A percentile compares a stretch with the other conserved stretches of the same genome.
phyloP scores from a whole-genome alignment of 495 filamentous ascomycete species.

The Talaromyces liani region DNA sequence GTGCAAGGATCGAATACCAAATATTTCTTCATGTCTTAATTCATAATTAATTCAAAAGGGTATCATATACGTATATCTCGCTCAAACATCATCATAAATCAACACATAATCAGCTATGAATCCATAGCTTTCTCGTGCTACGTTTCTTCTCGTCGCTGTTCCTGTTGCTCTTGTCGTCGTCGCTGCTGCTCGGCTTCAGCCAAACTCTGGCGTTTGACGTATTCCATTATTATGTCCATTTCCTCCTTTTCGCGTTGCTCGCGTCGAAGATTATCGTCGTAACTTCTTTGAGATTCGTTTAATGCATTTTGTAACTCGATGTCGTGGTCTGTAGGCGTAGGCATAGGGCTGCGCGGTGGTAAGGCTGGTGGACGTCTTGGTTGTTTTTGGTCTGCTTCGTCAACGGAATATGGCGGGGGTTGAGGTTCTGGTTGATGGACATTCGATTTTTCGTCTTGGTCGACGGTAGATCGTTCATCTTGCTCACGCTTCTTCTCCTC shows the following conservation, averaged over 20 bases:
- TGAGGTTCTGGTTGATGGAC: background rate
- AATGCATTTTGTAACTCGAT: slow-evolving; percentile 41
- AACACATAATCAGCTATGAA: background rate
- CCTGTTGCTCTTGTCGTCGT: background rate
- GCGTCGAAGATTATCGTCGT: slow-evolving; percentile 29
- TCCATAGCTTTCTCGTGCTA: background rate
- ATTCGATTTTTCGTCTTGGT: background rate
- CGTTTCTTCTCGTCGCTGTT: background rate
- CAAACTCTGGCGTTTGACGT: slow-evolving; percentile 71
- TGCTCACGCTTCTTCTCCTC: slow-evolving; percentile 14
- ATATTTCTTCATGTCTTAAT: background rate
- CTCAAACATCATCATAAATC: background rate
- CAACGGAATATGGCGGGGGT: background rate
- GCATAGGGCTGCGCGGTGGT: slow-evolving; percentile 14
- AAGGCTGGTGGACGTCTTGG: slow-evolving; percentile 15
- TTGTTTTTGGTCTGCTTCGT: background rate
- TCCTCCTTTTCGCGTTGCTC: slow-evolving; percentile 44
- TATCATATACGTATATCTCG: background rate
- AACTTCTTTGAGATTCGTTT: slow-evolving; percentile 32
- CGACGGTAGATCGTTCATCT: background rate
- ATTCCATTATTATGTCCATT: slow-evolving; percentile 68
- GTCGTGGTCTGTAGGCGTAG: slow-evolving; percentile 26
- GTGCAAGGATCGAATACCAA: background rate
- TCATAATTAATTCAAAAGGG: background rate
- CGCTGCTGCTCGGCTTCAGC: slow-evolving; percentile 48